Percentiles rank a stretch among this genome's conserved stretches.
Evolutionary conservation across 176 grass and related monocot species (phyloP).

Genomic region (Hyparrhenia diplandra): DNA sequence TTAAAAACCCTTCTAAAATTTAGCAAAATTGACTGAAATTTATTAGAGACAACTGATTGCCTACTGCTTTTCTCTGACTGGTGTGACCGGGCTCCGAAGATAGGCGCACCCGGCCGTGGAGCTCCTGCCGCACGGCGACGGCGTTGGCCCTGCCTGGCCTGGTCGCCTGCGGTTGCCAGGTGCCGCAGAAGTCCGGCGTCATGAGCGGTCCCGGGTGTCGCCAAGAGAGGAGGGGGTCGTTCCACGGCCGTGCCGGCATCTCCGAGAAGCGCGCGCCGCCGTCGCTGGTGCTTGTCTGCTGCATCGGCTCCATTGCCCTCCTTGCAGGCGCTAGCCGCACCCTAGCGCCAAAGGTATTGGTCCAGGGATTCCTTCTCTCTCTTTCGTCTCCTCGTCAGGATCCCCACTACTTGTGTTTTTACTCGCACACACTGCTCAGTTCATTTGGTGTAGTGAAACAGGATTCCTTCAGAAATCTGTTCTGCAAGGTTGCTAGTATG

Average conservation of each 20-base stretch:
- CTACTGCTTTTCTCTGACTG: too few relatives aligned
- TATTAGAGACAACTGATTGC: too few relatives aligned
- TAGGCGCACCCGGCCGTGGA: not conserved
- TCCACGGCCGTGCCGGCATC: constrained; percentile 10
- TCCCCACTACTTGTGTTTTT: not conserved
- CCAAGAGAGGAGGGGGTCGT: not conserved
- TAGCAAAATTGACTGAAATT: too few relatives aligned
- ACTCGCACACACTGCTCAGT: too few relatives aligned
- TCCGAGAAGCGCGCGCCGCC: not conserved
- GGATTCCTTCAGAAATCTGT: not conserved
- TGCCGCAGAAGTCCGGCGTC: not conserved
- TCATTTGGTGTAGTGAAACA: not conserved
- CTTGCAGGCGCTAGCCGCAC: not conserved
- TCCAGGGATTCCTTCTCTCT: too few relatives aligned
- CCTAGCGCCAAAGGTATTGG: constrained; percentile 19
- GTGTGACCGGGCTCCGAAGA: too few relatives aligned
- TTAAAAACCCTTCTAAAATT: too few relatives aligned
- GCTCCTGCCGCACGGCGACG: not conserved
- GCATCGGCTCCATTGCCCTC: not conserved
- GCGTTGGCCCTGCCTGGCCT: not conserved
- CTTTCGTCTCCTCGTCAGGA: not conserved
- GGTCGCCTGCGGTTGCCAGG: not conserved
- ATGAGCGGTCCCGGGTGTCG: constrained; percentile 1
- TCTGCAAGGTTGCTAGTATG: not conserved
- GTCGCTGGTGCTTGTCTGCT: not conserved